Evolutionary conservation across 805 yeast species (phyloP).

Genomic region (Saccharomycopsis fermentans): DNA sequence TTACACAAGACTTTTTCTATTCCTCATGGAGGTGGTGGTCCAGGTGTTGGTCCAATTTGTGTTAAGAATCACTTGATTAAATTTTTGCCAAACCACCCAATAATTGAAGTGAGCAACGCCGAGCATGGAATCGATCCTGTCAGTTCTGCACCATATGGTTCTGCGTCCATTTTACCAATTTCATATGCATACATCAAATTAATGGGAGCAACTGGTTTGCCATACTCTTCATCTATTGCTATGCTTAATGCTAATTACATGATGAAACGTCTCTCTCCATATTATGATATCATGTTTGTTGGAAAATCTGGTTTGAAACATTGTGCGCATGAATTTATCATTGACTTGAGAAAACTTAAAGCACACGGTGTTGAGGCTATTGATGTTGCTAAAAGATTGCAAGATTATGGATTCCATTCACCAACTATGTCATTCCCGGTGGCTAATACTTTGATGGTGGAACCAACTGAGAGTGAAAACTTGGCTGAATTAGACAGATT

Average conservation of each 20-base stretch:
- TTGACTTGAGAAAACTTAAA: conserved; percentile 83
- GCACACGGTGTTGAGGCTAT: conserved; percentile 79
- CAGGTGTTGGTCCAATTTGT: conserved; percentile 98
- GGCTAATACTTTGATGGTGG: conserved; percentile 94
- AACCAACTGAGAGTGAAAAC: conserved; percentile 95
- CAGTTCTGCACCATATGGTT: conserved; percentile 90
- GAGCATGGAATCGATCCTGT: conserved; percentile 59
- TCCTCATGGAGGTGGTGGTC: conserved; percentile 99
- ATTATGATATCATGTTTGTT: conserved; percentile 70
- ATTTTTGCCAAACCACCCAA: conserved; percentile 71
- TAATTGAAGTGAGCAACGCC: conserved; percentile 33
- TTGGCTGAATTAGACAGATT: conserved; percentile 83
- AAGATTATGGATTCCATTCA: conserved; percentile 97
- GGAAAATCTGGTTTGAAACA: conserved; percentile 46
- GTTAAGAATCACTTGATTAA: conserved; percentile 73
- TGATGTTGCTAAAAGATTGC: conserved; percentile 92
- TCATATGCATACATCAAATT: conserved; percentile 92
- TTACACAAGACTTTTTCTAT: conserved; percentile 95
- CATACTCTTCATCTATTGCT: conserved; percentile 81
- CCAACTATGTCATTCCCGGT: conserved; percentile 99
- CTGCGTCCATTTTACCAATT: conserved; percentile 87
- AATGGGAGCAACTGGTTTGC: conserved; percentile 80
- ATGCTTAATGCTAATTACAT: conserved; percentile 93
- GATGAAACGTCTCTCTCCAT: conserved; percentile 64
- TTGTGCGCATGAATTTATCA: conserved; percentile 94